Conservation (phyloP, 805 yeast genomes). For the Kazachstania taianensis region DNA sequence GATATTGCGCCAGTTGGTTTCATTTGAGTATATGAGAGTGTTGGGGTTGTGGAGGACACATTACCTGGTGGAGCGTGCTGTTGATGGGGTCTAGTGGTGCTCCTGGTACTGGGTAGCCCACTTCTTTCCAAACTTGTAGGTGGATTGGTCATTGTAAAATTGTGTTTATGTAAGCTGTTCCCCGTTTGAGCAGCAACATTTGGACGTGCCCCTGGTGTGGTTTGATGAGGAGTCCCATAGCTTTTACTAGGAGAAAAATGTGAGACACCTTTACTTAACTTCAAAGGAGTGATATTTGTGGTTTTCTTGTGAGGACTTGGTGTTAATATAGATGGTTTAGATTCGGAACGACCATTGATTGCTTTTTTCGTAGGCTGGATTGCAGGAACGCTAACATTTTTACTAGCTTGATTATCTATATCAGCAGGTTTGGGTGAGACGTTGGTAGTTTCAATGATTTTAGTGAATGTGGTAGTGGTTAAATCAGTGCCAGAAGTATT, state of each 20-base stretch:
- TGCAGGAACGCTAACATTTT: slow-evolving; percentile 16
- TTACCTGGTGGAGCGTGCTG: background rate
- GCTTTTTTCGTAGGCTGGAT: slow-evolving; percentile 19
- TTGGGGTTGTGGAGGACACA: background rate
- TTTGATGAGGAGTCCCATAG: too few species aligned
- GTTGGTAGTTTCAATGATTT: slow-evolving; percentile 14
- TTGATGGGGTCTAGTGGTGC: background rate
- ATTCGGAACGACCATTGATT: background rate
- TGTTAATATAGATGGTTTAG: slow-evolving; percentile 4
- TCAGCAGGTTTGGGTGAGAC: slow-evolving; percentile 10
- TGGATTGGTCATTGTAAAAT: too few species aligned
- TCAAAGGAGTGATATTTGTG: background rate
- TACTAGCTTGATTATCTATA: slow-evolving; percentile 18
- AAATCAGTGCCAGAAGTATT: slow-evolving; percentile 8
- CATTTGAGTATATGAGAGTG: background rate
- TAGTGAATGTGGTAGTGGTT: slow-evolving; percentile 19
- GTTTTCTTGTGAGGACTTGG: background rate
- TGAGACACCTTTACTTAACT: background rate
- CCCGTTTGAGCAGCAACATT: background rate
- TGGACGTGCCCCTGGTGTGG: background rate
- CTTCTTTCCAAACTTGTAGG: background rate
- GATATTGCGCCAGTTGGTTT: background rate
- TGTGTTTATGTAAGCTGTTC: too few species aligned
- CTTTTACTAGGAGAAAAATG: background rate
- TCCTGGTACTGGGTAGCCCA: background rate